phyloP scores from a whole-genome alignment of 768 basidiomycete genomes.

The Paxillus ammoniavirescens region DNA sequence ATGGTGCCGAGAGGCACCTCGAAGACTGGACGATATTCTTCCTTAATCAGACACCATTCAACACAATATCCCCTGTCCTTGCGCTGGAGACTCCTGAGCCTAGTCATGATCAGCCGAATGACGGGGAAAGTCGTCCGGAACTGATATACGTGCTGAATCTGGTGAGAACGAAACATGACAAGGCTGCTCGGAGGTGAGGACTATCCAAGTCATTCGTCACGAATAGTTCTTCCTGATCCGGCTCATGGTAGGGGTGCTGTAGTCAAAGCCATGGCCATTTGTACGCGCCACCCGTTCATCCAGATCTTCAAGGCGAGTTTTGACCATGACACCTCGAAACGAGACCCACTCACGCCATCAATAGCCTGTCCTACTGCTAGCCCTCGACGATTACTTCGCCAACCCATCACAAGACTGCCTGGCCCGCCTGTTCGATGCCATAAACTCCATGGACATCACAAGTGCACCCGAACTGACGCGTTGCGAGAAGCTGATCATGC shows the following conservation, averaged over 20 bases:
- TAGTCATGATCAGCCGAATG: conserved; percentile 25
- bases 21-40: conserved; percentile 99
- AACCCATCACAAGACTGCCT: conserved; percentile 90
- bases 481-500: conserved; percentile 85
- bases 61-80: conserved; percentile 81
- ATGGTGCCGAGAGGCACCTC: conserved; percentile 91
- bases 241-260: conserved; percentile 70
- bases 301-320: conserved; percentile 86
- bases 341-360: conserved; percentile 4
- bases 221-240: conserved; percentile 7
- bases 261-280: conserved; percentile 93
- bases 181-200: conserved; percentile 69
- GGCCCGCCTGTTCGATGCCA: conserved; percentile 84
- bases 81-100: conserved; percentile 56
- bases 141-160: conserved; percentile 87
- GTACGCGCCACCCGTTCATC: conserved; percentile 90
- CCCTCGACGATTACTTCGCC: conserved; percentile 91
- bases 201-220: conserved; percentile 2
- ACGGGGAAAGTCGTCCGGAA: conserved; percentile 38
- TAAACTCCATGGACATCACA: conserved; percentile 89
- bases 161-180: conserved; percentile 90
- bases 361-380: conserved; percentile 89
- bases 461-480: conserved; percentile 75
- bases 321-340: not conserved
- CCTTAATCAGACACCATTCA: conserved; percentile 90